These are phyloP conservation scores for Solioccasus polychromus DNA, from an alignment of 768 basidiomycete species.

Conservation along the genomic window DNA sequence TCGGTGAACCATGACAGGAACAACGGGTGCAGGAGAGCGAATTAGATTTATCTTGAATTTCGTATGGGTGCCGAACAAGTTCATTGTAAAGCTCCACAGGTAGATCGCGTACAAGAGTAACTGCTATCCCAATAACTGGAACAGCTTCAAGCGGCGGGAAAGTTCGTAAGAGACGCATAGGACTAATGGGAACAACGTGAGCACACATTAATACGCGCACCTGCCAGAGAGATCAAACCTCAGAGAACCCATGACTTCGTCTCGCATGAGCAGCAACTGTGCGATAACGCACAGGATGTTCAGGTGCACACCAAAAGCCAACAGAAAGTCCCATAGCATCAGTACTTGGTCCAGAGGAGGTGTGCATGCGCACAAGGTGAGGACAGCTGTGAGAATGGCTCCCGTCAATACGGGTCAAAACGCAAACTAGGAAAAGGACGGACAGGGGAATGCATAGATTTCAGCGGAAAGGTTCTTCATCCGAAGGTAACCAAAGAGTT, in stretches of 20 bases:
- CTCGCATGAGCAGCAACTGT: conserved; percentile 85
- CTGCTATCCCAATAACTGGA: conserved; percentile 88
- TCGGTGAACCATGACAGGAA: neutral
- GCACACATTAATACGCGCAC: neutral
- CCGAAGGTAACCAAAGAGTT: conserved; percentile 75
- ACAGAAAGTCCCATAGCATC: conserved; percentile 94
- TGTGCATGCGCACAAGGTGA: conserved; percentile 95
- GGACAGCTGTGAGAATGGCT: conserved; percentile 55
- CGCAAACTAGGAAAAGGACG: conserved; percentile 29
- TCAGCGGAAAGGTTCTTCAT: conserved; percentile 93
- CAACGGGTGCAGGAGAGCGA: neutral
- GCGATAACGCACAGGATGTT: conserved; percentile 98
- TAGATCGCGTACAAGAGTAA: conserved; percentile 90
- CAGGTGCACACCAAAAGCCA: conserved; percentile 94
- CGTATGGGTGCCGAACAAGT: conserved; percentile 84
- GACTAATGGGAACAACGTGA: conserved; percentile 46
- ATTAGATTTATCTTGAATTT: conserved; percentile 33
- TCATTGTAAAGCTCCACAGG: conserved; percentile 85
- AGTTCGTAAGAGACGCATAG: conserved; percentile 90
- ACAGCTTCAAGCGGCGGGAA: conserved; percentile 90
- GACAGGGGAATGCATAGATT: conserved; percentile 96
- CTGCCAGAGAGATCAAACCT: conserved; percentile 68
- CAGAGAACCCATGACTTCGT: conserved; percentile 82
- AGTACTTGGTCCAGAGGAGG: conserved; percentile 95
- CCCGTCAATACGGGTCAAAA: neutral